These are phyloP conservation scores for Mycena floridula DNA, from an alignment of 768 basidiomycete genomes.

Conservation along the genomic window DNA sequence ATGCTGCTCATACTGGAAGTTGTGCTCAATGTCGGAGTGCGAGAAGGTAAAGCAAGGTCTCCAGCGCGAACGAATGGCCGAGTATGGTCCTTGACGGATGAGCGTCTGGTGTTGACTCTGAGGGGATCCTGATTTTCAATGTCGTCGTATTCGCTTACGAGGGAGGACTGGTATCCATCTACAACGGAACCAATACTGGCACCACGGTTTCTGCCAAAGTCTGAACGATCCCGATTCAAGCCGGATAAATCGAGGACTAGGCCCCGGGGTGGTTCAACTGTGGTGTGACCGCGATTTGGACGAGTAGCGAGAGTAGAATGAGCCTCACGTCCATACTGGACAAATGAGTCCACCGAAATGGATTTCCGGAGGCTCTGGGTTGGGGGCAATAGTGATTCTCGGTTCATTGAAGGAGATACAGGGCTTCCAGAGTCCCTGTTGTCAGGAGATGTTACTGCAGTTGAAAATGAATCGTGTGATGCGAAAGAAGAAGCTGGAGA, in stretches of 20 bases:
- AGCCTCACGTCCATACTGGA: constrained; percentile 35
- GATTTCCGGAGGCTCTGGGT: constrained; percentile 60
- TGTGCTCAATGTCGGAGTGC: constrained; percentile 35
- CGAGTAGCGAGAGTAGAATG: constrained; percentile 25
- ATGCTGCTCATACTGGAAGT: constrained; percentile 32
- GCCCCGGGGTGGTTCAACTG: constrained; percentile 26
- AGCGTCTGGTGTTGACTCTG: constrained; percentile 35
- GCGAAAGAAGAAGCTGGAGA: neutral
- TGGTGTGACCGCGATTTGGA: constrained; percentile 30
- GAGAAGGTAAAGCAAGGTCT: constrained; percentile 57
- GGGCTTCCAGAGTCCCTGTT: neutral
- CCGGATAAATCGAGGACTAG: constrained; percentile 19
- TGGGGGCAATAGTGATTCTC: no score
- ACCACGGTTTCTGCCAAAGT: constrained; percentile 45
- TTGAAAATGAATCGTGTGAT: neutral
- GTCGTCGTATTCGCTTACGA: constrained; percentile 40
- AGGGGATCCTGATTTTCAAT: constrained; percentile 45
- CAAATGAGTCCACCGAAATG: constrained; percentile 73
- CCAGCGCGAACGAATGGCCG: constrained; percentile 44
- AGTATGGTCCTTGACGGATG: constrained; percentile 40
- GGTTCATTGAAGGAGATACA: no score
- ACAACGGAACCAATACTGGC: constrained; percentile 46
- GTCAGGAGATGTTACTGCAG: neutral
- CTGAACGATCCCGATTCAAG: constrained; percentile 15
- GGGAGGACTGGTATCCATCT: constrained; percentile 31